Evolutionary conservation across 139 green algal species (phyloP).

Genomic region (Auxenochlorella pyrenoidosa): DNA sequence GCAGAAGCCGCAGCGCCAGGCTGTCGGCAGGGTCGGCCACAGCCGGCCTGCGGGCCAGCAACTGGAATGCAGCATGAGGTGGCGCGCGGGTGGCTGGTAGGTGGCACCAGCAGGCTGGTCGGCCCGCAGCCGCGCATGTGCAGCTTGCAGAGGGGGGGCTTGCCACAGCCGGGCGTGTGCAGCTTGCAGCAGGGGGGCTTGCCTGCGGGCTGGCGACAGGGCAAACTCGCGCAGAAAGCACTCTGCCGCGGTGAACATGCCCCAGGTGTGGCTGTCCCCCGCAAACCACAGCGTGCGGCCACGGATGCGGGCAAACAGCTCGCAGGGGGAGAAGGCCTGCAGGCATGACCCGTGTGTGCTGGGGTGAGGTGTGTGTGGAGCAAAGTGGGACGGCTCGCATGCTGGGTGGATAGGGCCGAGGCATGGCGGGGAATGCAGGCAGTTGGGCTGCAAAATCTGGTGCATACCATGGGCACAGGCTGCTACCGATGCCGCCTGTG

Average conservation of each 20-base stretch:
- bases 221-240: conserved; percentile 40
- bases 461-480: not conserved
- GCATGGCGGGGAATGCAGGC: not conserved
- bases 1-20: not conserved
- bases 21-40: not conserved
- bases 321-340: conserved; percentile 43
- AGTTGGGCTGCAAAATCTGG: not conserved
- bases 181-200: not conserved
- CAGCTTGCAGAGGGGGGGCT: too few relatives aligned
- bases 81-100: too few relatives aligned
- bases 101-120: not conserved
- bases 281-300: conserved; percentile 50
- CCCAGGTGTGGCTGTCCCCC: conserved; percentile 50
- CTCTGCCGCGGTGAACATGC: conserved; percentile 24
- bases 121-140: too few relatives aligned
- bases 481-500: too few relatives aligned
- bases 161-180: not conserved
- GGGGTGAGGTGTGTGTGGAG: too few relatives aligned
- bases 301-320: conserved; percentile 48
- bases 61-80: not conserved
- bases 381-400: too few relatives aligned
- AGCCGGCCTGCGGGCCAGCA: not conserved
- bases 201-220: not conserved
- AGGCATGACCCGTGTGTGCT: too few relatives aligned
- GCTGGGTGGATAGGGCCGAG: too few relatives aligned